A percentile compares a stretch with the other conserved stretches of the same genome.
Evolutionary conservation across 306 rosid genomes (phyloP).

Genomic region (Vigna nakashimae): DNA sequence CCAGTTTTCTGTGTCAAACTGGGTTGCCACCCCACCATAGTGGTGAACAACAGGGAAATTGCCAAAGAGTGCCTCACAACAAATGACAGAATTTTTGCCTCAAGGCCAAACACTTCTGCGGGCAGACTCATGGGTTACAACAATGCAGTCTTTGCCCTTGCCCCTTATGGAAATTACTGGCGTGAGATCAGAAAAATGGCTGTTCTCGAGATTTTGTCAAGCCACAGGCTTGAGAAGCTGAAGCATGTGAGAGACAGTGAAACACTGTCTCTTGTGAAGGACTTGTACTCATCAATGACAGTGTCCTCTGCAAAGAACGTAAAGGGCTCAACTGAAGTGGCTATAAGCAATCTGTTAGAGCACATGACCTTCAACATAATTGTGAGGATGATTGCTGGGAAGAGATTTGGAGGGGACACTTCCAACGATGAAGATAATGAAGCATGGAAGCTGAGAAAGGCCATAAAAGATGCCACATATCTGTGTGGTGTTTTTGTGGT

Average conservation of each 20-base stretch:
- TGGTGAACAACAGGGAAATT: conserved; percentile 49
- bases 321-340: conserved; percentile 11
- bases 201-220: conserved; percentile 47
- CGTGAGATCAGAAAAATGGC: conserved; percentile 61
- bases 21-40: conserved; percentile 42
- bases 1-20: conserved; percentile 47
- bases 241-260: conserved; percentile 54
- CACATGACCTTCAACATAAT: conserved; percentile 60
- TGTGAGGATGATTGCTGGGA: conserved; percentile 59
- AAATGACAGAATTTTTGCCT: conserved; percentile 51
- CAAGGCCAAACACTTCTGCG: conserved; percentile 42
- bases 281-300: conserved; percentile 32
- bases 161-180: conserved; percentile 75
- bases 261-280: conserved; percentile 48
- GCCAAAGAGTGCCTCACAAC: conserved; percentile 51
- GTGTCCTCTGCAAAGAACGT: neutral
- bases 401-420: conserved; percentile 45
- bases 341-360: conserved; percentile 52
- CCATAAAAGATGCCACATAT: conserved; percentile 52
- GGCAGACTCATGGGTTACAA: conserved; percentile 55
- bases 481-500: conserved; percentile 61
- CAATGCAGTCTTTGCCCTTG: conserved; percentile 55
- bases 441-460: conserved; percentile 47
- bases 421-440: conserved; percentile 42
- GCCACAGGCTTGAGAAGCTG: conserved; percentile 48